Evolutionary conservation across 352 stramenopile species (phyloP).

Genomic region (Poterioochromonas sp.): DNA sequence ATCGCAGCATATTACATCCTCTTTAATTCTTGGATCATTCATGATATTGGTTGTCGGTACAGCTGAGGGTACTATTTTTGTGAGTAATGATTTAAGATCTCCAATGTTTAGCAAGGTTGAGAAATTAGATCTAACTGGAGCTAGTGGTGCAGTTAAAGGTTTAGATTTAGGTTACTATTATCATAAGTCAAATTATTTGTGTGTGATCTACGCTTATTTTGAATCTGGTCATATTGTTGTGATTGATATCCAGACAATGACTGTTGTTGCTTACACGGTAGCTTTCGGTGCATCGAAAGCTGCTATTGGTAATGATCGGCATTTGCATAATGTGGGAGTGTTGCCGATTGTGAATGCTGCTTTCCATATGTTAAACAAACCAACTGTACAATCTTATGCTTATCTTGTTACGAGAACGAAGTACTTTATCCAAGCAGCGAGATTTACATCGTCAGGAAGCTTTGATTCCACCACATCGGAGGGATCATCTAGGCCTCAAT

Average conservation of each 20-base stretch:
- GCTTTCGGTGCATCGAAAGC: too few relatives aligned
- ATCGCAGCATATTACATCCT: background rate
- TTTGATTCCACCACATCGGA: too few relatives aligned
- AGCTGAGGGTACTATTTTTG: slow-evolving; percentile 9
- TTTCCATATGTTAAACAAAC: too few relatives aligned
- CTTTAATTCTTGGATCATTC: background rate
- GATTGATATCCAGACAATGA: background rate
- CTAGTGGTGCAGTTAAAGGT: background rate
- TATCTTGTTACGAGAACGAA: too few relatives aligned
- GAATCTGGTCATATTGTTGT: slow-evolving; percentile 11
- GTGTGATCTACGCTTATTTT: slow-evolving; percentile 19
- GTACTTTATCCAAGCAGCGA: too few relatives aligned
- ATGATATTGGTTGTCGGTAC: slow-evolving; percentile 5
- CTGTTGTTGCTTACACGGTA: background rate
- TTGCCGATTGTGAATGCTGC: too few relatives aligned
- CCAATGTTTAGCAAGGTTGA: background rate
- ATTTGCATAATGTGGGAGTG: too few relatives aligned
- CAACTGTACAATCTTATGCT: too few relatives aligned
- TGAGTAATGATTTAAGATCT: background rate
- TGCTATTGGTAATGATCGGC: too few relatives aligned
- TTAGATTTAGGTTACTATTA: background rate
- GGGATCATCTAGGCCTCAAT: too few relatives aligned
- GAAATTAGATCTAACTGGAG: background rate
- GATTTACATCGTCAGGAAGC: too few relatives aligned
- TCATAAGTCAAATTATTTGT: background rate